A percentile compares a stretch with the other conserved stretches of the same genome.
Evolutionary conservation across 2,329 filamentous ascomycete genomes (phyloP).

Genomic region (Colletotrichum destructivum): DNA sequence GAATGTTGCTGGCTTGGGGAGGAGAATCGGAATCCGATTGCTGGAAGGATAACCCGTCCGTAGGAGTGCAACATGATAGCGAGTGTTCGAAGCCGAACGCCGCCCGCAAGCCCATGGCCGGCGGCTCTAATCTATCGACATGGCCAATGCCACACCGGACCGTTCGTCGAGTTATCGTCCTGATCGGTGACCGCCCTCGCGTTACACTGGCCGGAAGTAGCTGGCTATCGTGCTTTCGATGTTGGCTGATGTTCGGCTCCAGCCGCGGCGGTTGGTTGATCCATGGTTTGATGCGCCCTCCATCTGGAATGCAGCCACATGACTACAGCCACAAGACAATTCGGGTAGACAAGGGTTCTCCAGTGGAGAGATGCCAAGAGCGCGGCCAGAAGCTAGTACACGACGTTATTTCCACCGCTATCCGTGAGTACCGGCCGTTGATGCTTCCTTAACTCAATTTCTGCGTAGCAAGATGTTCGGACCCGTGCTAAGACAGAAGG

Average conservation of each 20-base stretch:
- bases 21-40: not conserved
- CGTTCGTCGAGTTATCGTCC: not conserved
- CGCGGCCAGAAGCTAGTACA: slow-evolving; percentile 7
- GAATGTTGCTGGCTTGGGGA: not conserved
- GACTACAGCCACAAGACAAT: slow-evolving; percentile 11
- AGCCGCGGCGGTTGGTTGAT: not conserved
- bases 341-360: slow-evolving; percentile 20
- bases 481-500: not conserved
- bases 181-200: not conserved
- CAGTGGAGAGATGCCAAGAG: slow-evolving; percentile 29
- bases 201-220: not conserved
- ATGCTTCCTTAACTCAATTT: not conserved
- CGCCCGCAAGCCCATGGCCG: slow-evolving; percentile 7
- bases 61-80: not conserved
- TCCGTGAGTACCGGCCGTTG: not conserved
- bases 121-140: not conserved
- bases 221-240: not conserved
- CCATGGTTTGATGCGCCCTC: not conserved
- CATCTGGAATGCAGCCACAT: slow-evolving; percentile 10
- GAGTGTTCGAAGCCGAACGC: not conserved
- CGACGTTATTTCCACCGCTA: slow-evolving; percentile 33
- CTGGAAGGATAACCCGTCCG: not conserved
- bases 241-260: slow-evolving; percentile 5
- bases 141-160: slow-evolving; percentile 9
- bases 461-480: not conserved